These are phyloP conservation scores for Xerocomus nothofagi DNA, from an alignment of 1,284 basidiomycete species.

Conservation along the genomic window DNA sequence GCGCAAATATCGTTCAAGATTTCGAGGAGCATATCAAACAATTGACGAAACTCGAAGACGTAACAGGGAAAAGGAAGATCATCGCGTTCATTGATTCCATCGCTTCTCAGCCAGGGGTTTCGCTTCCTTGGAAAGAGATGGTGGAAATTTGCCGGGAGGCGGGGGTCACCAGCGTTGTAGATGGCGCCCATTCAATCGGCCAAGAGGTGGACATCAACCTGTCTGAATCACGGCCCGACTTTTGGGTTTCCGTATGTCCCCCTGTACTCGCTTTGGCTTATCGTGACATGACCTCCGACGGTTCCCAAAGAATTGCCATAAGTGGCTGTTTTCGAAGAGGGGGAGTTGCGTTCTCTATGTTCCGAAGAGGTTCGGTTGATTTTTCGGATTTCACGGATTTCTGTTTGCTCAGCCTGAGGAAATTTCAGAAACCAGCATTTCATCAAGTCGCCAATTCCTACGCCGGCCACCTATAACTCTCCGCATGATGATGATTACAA, in stretches of 20 bases:
- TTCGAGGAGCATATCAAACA: conserved; percentile 50
- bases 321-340: conserved; percentile 80
- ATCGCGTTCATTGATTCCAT: conserved; percentile 80
- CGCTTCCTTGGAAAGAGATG: conserved; percentile 80
- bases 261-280: not conserved
- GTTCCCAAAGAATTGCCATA: conserved; percentile 68
- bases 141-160: conserved; percentile 69
- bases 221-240: conserved; percentile 63
- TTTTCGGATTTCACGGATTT: not conserved
- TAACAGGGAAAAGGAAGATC: conserved; percentile 46
- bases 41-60: conserved; percentile 7
- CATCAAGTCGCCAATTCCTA: conserved; percentile 76
- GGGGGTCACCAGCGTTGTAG: conserved; percentile 69
- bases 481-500: conserved; percentile 35
- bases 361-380: conserved; percentile 57
- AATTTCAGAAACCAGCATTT: conserved; percentile 66
- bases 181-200: conserved; percentile 85
- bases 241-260: conserved; percentile 70
- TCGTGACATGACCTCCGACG: not conserved
- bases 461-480: conserved; percentile 58
- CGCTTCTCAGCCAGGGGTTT: conserved; percentile 66
- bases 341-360: conserved; percentile 76
- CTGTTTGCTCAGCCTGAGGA: not conserved
- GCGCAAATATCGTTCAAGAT: conserved; percentile 52
- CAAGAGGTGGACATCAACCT: conserved; percentile 64